phyloP scores from a whole-genome alignment of 305 asterid genomes.

The Stenogyne calaminthoides region DNA sequence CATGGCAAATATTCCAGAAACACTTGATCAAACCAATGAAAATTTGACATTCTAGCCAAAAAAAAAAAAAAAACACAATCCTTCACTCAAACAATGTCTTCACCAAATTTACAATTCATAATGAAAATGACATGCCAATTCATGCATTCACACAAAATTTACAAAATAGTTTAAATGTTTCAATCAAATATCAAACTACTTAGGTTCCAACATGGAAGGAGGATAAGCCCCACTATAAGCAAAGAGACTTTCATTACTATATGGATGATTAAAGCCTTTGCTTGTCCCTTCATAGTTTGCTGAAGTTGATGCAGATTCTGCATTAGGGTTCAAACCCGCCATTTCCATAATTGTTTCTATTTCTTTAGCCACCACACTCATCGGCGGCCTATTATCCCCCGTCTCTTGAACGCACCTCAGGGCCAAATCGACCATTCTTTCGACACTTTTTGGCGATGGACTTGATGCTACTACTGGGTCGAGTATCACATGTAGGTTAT shows the following conservation, averaged over 20 bases:
- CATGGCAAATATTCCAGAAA: neutral
- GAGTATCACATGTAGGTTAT: constrained; percentile 45
- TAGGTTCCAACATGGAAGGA: constrained; percentile 55
- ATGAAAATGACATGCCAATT: neutral
- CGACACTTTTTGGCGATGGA: constrained; percentile 44
- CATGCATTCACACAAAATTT: neutral
- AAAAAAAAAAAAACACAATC: neutral
- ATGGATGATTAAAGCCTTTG: constrained; percentile 60
- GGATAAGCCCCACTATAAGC: constrained; percentile 57
- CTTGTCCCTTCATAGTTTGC: constrained; percentile 53
- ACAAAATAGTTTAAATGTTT: neutral
- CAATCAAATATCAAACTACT: constrained; percentile 33
- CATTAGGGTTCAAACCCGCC: constrained; percentile 73
- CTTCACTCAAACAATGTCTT: constrained; percentile 6
- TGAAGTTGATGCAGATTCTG: constrained; percentile 74
- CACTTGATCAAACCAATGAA: neutral
- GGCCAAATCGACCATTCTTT: constrained; percentile 60
- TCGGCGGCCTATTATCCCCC: constrained; percentile 59
- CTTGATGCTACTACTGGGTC: constrained; percentile 46
- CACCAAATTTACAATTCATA: constrained; percentile 16
- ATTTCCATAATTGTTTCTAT: constrained; percentile 68
- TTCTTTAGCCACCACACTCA: constrained; percentile 75
- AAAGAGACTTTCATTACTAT: constrained; percentile 60
- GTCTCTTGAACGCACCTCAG: constrained; percentile 65
- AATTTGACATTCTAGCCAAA: neutral